Conservation (phyloP, 2,329 filamentous ascomycete genomes). For the Colletotrichum destructivum region DNA sequence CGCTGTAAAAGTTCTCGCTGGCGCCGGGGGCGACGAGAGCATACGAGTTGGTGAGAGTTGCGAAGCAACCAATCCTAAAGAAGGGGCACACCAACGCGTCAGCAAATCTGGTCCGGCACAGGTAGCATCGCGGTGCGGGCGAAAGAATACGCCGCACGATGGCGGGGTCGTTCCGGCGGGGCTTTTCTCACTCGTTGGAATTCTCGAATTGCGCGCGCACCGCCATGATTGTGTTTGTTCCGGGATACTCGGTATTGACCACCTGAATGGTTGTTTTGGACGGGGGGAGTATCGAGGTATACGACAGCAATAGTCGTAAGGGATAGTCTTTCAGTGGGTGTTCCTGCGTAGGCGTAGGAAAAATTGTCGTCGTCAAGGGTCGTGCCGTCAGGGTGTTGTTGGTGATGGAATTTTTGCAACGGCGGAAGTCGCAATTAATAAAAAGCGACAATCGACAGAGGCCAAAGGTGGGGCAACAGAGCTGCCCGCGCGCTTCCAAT, state of each 20-base stretch:
- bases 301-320: neutral
- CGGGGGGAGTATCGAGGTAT: neutral
- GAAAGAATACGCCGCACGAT: conserved; percentile 39
- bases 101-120: conserved; percentile 37
- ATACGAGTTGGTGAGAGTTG: conserved; percentile 97
- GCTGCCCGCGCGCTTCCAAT: conserved; percentile 25
- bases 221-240: conserved; percentile 66
- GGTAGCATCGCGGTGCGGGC: conserved; percentile 35
- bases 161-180: conserved; percentile 47
- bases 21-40: conserved; percentile 94
- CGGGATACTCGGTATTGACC: conserved; percentile 17
- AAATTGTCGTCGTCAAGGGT: conserved; percentile 17
- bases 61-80: conserved; percentile 91
- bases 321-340: neutral
- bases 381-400: conserved; percentile 27
- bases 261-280: neutral
- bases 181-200: conserved; percentile 82
- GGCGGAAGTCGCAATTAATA: conserved; percentile 42
- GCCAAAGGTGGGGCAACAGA: conserved; percentile 28
- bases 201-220: conserved; percentile 87
- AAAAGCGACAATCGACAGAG: conserved; percentile 36
- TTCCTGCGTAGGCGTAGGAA: neutral
- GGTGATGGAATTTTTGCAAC: conserved; percentile 42
- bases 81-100: conserved; percentile 36
- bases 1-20: conserved; percentile 99